phyloP scores from a whole-genome alignment of 495 filamentous ascomycete species.

The Annulohypoxylon nitens region DNA sequence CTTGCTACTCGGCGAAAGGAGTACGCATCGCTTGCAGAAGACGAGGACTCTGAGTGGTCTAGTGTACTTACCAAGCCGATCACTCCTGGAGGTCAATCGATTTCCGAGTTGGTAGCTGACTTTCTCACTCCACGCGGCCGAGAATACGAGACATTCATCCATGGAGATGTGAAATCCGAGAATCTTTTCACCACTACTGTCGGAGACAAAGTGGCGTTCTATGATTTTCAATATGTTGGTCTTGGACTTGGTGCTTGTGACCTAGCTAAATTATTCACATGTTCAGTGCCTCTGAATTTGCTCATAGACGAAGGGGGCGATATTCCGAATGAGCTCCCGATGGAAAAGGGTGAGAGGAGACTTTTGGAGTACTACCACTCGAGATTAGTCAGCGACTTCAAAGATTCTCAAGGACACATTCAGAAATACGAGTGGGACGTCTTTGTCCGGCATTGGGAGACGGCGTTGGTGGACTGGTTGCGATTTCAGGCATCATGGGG shows the following conservation, averaged over 20 bases:
- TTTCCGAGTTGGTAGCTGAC: slow-evolving; percentile 50
- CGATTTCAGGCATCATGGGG: slow-evolving; percentile 64
- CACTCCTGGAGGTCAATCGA: slow-evolving; percentile 21
- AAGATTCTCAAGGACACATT: slow-evolving; percentile 10
- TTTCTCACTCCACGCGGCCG: slow-evolving; percentile 50
- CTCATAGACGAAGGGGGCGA: slow-evolving; percentile 34
- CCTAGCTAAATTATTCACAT: slow-evolving; percentile 61
- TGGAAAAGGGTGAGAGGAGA: slow-evolving; percentile 51
- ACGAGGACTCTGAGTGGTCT: slow-evolving; percentile 53
- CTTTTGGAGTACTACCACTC: slow-evolving; percentile 55
- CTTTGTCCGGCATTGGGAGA: slow-evolving; percentile 60
- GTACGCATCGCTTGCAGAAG: slow-evolving; percentile 46
- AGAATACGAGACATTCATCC: slow-evolving; percentile 56
- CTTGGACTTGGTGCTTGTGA: slow-evolving; percentile 61
- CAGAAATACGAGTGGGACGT: slow-evolving; percentile 54
- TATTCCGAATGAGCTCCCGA: slow-evolving; percentile 39
- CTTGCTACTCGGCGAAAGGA: slow-evolving; percentile 59
- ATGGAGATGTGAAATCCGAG: slow-evolving; percentile 63
- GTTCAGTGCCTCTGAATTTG: slow-evolving; percentile 48
- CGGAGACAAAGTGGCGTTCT: slow-evolving; percentile 57
- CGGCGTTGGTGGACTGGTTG: slow-evolving; percentile 63
- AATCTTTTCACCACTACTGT: slow-evolving; percentile 53
- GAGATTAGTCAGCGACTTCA: slow-evolving; percentile 36
- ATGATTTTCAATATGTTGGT: slow-evolving; percentile 64
- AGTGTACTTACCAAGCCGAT: slow-evolving; percentile 41